phyloP scores from a whole-genome alignment of 768 basidiomycete species.

The Pulveroboletus sp. region DNA sequence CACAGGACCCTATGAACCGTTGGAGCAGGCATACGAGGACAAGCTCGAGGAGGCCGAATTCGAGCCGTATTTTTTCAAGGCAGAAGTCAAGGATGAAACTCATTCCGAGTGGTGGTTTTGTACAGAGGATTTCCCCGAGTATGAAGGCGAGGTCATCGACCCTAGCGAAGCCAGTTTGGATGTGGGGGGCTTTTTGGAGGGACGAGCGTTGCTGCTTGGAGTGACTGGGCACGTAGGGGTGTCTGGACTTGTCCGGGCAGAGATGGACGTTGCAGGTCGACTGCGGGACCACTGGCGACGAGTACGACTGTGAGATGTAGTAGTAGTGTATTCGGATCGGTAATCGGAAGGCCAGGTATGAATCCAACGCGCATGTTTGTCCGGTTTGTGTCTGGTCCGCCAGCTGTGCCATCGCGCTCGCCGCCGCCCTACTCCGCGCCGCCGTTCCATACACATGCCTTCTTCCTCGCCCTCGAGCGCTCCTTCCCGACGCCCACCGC shows the following conservation, averaged over 20 bases:
- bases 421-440: conserved; percentile 53
- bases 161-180: background rate
- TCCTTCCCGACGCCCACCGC: conserved; percentile 75
- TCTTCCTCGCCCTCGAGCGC: conserved; percentile 68
- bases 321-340: conserved; percentile 14
- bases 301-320: conserved; percentile 42
- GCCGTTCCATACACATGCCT: conserved; percentile 81
- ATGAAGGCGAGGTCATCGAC: background rate
- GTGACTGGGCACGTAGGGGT: conserved; percentile 16
- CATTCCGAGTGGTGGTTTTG: background rate
- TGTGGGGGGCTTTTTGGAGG: conserved; percentile 45
- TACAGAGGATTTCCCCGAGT: background rate
- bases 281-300: conserved; percentile 68
- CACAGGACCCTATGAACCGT: conserved; percentile 1
- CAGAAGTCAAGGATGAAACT: background rate
- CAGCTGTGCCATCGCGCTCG: conserved; percentile 16
- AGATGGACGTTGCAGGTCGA: conserved; percentile 58
- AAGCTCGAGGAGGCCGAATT: background rate
- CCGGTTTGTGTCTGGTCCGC: conserved; percentile 14
- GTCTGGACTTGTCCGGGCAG: conserved; percentile 42
- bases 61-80: background rate
- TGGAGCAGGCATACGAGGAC: conserved; percentile 4
- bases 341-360: conserved; percentile 7
- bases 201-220: conserved; percentile 50
- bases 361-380: conserved; percentile 7